Base-by-base conservation (phyloP, 495 filamentous ascomycete genomes). In the Lasiosphaeriaceae sp. region DNA sequence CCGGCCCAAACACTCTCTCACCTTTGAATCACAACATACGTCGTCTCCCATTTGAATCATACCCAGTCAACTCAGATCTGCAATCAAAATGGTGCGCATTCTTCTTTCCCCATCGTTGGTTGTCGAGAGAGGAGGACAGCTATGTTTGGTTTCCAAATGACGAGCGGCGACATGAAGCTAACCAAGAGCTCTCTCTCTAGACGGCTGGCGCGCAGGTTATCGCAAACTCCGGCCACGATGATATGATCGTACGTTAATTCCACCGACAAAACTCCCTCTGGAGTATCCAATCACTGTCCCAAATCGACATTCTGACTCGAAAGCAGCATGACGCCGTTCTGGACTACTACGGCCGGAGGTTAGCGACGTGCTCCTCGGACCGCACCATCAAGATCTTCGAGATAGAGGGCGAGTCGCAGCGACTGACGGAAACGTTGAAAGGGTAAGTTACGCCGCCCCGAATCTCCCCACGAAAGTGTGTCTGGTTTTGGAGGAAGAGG, bases 331-430 rank as follows among this genome's bases (percentile, higher is more conserved):
- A 97, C 83, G 94, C 93, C 52, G 91, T 92, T 53, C 86, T 99
- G 61, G 95, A 99, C 72, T 97, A 97, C 76, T 99, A 97, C 74
- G 94, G 94, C 64, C 87, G 94, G 58, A 86, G 93, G 63, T 85
- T 99, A 66, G 94, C 94, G 58, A 99, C 94, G 63, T 97, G 94
- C 73, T 96, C 92, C 20, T 96, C 92, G 54, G 94, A 99, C 74
- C 90, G 91, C 71, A 97, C 93, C 48, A 95, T 99, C 78, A 97
- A 97, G 77, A 96, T 99, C 70, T 99, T 97, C 66, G 94, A 97
- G 77, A 88, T 97, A 50, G 94, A 97, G 72, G 91, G 92, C 60
- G 91, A 96, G 66, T 83, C 88, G 62, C 94, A 99, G 73, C 82
- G 90, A 48, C 76, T 97, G 51, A 86, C 88, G 22, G 94, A 97